A percentile compares a stretch with the other conserved stretches of the same genome.
Conservation (phyloP, 495 filamentous ascomycete species). For the Lentithecium fluviatile region DNA sequence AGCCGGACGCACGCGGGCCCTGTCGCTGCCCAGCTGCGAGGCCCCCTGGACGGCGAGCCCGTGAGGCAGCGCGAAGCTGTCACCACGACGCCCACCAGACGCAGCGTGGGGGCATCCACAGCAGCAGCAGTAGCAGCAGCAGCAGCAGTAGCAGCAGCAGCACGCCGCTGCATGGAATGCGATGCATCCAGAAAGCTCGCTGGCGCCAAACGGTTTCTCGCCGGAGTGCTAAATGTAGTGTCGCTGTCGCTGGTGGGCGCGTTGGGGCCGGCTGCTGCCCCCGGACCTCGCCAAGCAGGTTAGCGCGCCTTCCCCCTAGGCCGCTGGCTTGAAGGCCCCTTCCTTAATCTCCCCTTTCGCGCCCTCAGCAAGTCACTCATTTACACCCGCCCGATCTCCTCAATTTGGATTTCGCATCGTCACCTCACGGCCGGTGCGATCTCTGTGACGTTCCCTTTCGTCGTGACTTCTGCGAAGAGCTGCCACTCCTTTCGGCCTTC, state of each 20-base stretch:
- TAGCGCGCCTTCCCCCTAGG: slow-evolving; percentile 2
- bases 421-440: slow-evolving; percentile 33
- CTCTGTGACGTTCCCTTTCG: slow-evolving; percentile 34
- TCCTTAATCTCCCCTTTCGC: slow-evolving; percentile 12
- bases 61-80: no score
- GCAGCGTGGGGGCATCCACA: no score
- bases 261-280: background rate
- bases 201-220: slow-evolving; percentile 3
- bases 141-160: no score
- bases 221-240: background rate
- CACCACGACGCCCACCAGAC: no score
- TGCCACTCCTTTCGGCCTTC: slow-evolving; percentile 39
- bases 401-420: slow-evolving; percentile 33
- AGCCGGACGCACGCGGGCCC: no score
- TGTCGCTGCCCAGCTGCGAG: no score
- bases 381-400: slow-evolving; percentile 30
- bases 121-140: no score
- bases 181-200: background rate
- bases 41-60: no score
- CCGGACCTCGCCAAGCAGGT: background rate
- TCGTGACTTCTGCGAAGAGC: slow-evolving; percentile 31
- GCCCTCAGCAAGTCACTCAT: slow-evolving; percentile 18
- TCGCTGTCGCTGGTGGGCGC: background rate
- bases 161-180: background rate
- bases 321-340: slow-evolving; percentile 9